A percentile compares a stretch with the other conserved stretches of the same genome.
Evolutionary conservation across 2,329 filamentous ascomycete genomes (phyloP).

Genomic region (Ceratocystis diversiconidia): DNA sequence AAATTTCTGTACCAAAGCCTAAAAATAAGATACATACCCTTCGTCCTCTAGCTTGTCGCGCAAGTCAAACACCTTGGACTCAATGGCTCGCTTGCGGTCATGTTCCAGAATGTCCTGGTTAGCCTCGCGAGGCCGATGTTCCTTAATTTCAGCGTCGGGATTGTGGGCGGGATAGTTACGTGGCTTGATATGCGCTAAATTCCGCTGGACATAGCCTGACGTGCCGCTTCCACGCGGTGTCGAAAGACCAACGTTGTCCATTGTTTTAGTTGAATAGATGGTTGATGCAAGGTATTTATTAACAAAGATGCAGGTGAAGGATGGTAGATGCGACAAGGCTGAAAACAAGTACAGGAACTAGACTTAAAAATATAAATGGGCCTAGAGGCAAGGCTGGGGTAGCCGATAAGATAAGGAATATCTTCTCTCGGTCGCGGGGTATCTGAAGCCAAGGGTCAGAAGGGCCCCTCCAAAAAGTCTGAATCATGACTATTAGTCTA

Average conservation of each 20-base stretch:
- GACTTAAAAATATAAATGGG: conserved; percentile 7
- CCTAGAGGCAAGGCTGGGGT: conserved; percentile 9
- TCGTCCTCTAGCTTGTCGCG: conserved; percentile 86
- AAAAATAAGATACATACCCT: conserved; percentile 38
- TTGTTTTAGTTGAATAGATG: not conserved
- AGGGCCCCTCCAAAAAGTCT: not conserved
- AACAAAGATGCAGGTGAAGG: not conserved
- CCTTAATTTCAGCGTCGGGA: conserved; percentile 54
- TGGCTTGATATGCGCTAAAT: conserved; percentile 73
- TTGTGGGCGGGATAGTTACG: conserved; percentile 53
- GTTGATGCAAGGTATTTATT: not conserved
- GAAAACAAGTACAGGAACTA: not conserved
- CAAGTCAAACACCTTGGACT: conserved; percentile 85
- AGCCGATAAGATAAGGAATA: conserved; percentile 14
- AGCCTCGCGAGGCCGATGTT: conserved; percentile 67
- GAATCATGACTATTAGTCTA: not conserved
- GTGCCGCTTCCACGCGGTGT: conserved; percentile 92
- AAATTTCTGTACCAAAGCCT: not conserved
- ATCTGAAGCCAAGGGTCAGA: not conserved
- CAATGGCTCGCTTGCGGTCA: conserved; percentile 77
- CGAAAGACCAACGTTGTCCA: conserved; percentile 78
- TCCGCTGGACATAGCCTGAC: conserved; percentile 94
- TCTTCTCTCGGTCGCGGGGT: conserved; percentile 8
- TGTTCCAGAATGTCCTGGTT: conserved; percentile 91
- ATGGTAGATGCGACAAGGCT: conserved; percentile 12